phyloP scores from a whole-genome alignment of 192 early-diverging fungal species.

The Coemansia pectinata region DNA sequence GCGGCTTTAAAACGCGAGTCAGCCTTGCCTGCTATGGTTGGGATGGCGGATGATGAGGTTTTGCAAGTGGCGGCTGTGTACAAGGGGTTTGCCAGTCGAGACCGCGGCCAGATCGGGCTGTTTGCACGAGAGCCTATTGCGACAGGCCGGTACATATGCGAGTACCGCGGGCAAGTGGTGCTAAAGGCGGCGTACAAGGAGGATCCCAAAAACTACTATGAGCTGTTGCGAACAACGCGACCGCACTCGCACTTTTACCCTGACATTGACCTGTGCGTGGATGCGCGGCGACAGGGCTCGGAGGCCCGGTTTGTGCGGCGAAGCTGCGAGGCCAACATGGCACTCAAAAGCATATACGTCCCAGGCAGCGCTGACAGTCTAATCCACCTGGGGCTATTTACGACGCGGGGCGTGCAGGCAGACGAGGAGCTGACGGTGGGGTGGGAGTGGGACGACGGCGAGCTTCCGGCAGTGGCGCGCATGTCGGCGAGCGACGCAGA shows the following conservation, averaged over 20 bases:
- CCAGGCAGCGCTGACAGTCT: slow-evolving; percentile 48
- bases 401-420: slow-evolving; percentile 56
- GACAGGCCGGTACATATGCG: slow-evolving; percentile 61
- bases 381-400: slow-evolving; percentile 70
- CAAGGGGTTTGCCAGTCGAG: slow-evolving; percentile 21
- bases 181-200: slow-evolving; percentile 68
- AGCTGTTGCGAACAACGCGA: slow-evolving; percentile 62
- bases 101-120: slow-evolving; percentile 30
- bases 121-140: slow-evolving; percentile 32
- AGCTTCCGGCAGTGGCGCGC: slow-evolving; percentile 43
- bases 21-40: slow-evolving; percentile 17
- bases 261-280: slow-evolving; percentile 66
- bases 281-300: slow-evolving; percentile 68
- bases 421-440: slow-evolving; percentile 71
- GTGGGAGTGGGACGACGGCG: slow-evolving; percentile 68
- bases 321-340: slow-evolving; percentile 69
- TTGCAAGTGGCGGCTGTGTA: slow-evolving; percentile 7
- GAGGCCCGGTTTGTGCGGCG: slow-evolving; percentile 68
- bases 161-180: slow-evolving; percentile 74
- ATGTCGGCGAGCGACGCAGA: slow-evolving; percentile 37
- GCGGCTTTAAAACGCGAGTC: neutral
- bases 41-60: slow-evolving; percentile 15
- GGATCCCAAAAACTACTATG: slow-evolving; percentile 67
- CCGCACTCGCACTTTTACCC: slow-evolving; percentile 69
- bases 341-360: slow-evolving; percentile 61